phyloP scores from a whole-genome alignment of 441 rosid species.

The Croton laevigatus region DNA sequence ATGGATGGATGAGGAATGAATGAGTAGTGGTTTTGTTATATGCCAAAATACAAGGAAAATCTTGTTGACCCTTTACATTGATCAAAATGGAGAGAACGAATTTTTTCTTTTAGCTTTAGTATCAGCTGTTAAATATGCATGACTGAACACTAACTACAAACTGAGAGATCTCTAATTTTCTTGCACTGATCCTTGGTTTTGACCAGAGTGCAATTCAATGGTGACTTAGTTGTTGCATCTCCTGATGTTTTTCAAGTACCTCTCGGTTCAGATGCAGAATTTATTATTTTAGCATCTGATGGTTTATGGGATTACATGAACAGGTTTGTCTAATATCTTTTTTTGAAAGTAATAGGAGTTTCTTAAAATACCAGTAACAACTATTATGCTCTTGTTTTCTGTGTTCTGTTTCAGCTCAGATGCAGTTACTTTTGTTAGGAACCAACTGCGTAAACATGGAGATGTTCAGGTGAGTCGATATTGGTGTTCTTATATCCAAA shows the following conservation, averaged over 20 bases:
- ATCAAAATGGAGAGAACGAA: background rate
- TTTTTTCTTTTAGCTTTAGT: background rate
- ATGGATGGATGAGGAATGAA: slow-evolving; percentile 1
- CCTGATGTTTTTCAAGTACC: slow-evolving; percentile 72
- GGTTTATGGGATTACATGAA: slow-evolving; percentile 96
- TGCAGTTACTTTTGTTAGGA: slow-evolving; percentile 64
- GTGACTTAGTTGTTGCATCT: slow-evolving; percentile 73
- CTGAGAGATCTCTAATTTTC: slow-evolving; percentile 10
- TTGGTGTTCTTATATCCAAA: no score
- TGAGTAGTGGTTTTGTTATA: no score
- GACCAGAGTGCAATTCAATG: slow-evolving; percentile 60
- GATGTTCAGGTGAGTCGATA: slow-evolving; percentile 67
- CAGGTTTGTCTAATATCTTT: slow-evolving; percentile 38
- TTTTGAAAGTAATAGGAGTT: background rate
- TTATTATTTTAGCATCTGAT: slow-evolving; percentile 81
- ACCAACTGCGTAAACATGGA: slow-evolving; percentile 81
- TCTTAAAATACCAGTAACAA: background rate
- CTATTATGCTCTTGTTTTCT: slow-evolving; percentile 7
- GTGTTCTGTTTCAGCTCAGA: slow-evolving; percentile 60
- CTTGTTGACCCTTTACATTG: background rate
- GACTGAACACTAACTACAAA: background rate
- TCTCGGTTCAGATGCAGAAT: slow-evolving; percentile 79
- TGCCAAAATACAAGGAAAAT: background rate
- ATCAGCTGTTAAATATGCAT: background rate
- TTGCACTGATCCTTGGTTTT: slow-evolving; percentile 15